phyloP scores from a whole-genome alignment of 352 stramenopile species.

The Phytophthora fragariaefolia region DNA sequence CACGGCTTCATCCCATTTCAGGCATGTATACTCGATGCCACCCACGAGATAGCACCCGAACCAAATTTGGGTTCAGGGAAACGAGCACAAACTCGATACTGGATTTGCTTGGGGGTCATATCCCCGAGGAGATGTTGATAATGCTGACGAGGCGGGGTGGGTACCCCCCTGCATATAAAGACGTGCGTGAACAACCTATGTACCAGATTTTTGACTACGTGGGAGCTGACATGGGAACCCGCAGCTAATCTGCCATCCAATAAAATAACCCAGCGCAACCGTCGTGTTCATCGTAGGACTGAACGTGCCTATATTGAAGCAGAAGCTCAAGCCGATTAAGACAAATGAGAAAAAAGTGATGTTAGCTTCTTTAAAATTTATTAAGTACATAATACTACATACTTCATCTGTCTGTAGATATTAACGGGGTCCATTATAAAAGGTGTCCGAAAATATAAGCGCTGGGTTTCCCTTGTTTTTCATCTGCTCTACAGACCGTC shows the following conservation, averaged over 20 bases:
- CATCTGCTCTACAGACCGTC: too few species aligned
- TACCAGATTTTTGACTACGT: constrained; percentile 8
- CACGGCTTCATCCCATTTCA: too few species aligned
- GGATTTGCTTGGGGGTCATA: background rate
- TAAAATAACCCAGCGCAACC: background rate
- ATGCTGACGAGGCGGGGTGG: constrained; percentile 2
- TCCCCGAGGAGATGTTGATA: constrained; percentile 3
- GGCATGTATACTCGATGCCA: too few species aligned
- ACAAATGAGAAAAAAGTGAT: background rate
- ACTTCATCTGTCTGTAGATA: too few species aligned
- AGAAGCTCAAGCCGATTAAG: background rate
- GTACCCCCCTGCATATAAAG: too few species aligned
- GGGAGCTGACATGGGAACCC: constrained; percentile 1
- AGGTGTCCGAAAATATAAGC: too few species aligned
- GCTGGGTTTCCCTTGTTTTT: too few species aligned
- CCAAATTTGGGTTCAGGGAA: background rate
- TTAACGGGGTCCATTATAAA: too few species aligned
- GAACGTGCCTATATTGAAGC: background rate
- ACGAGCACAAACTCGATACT: background rate
- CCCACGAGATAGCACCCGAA: too few species aligned
- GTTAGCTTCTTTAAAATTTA: background rate
- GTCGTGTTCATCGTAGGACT: background rate
- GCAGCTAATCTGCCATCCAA: background rate
- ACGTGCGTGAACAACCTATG: background rate
- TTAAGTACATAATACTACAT: background rate